Evolutionary conservation across 2,329 filamentous ascomycete genomes (phyloP).

Genomic region (Pseudogymnoascus sp.): DNA sequence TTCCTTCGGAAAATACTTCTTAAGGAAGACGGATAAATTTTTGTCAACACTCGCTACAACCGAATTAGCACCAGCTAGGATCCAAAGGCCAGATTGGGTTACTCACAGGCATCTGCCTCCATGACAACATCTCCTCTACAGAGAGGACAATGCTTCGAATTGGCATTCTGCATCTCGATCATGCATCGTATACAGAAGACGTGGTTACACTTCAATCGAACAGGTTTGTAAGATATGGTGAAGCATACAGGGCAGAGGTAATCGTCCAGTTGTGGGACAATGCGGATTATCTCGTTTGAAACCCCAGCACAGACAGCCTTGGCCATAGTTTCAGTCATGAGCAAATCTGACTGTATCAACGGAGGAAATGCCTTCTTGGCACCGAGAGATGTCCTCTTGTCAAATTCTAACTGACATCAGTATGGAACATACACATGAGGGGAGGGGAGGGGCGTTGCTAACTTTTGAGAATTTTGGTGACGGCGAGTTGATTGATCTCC

Average conservation of each 20-base stretch:
- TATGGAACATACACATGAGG: not conserved
- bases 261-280: conserved; percentile 77
- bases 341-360: conserved; percentile 49
- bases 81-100: not conserved
- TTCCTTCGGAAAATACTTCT: conserved; percentile 67
- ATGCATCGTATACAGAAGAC: conserved; percentile 80
- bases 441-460: conserved; percentile 23
- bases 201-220: conserved; percentile 68
- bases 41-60: conserved; percentile 58
- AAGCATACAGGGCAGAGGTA: conserved; percentile 77
- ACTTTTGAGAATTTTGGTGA: conserved; percentile 82
- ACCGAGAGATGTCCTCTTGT: conserved; percentile 72
- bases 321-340: conserved; percentile 60
- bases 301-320: conserved; percentile 70
- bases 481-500: conserved; percentile 71
- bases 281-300: conserved; percentile 60
- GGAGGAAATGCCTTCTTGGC: conserved; percentile 56
- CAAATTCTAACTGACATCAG: conserved; percentile 55
- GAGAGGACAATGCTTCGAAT: conserved; percentile 63
- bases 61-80: not conserved
- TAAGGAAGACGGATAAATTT: conserved; percentile 60
- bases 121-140: conserved; percentile 67
- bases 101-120: conserved; percentile 56
- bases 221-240: conserved; percentile 69
- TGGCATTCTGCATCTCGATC: conserved; percentile 67